Base-by-base conservation (phyloP, 371 early-diverging fungal genomes). In the Lichtheimia corymbifera region DNA sequence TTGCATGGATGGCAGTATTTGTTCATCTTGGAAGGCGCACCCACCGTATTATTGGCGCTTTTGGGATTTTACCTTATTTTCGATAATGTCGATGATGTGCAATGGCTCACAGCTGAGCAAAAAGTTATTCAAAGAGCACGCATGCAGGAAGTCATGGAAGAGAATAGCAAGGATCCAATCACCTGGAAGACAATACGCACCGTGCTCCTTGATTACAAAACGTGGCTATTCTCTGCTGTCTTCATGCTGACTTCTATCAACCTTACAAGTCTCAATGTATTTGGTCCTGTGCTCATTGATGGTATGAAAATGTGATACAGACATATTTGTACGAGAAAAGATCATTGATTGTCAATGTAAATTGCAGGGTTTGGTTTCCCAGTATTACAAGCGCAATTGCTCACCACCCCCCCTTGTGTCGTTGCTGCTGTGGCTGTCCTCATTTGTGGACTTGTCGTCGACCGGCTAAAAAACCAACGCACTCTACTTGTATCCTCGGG, bases 1-100 rank as follows among this genome's bases (percentile, higher is more conserved):
- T 17, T 77, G 27, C 67, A 71, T 41, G 78, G 71, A 0, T 79
- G 79, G 79, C 76, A 76, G 25, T 76, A 68, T 40, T 50, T 79
- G n/a, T 73, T 79, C 35, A 64, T 79, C 15, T 28, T 76, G 5
- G 79, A 79, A 52, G 76, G 76, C 0, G 53, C 63, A 0, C 73
- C 71, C 2, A 79, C 79, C 1, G 62, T 75, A 5, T 35, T 58
- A 2, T 57, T 79, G 0, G 64, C 72, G 5, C 24, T 73, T 2
- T 4, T 73, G 2, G 73, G 70, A 1, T 79, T 61, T 27, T 70
- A 47, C 25, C 64, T 50, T 27, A 27, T 78, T 22, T 67, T 78
- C 52, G 66, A 72, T 17, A 59, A 70, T 45, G 55, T 76, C 9
- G 52, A 65, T 6, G 17, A 56, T 4, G 76, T 72, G 0, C 22